These are phyloP conservation scores for Beauveria australis DNA, from an alignment of 2,329 filamentous ascomycete species.

Conservation along the genomic window DNA sequence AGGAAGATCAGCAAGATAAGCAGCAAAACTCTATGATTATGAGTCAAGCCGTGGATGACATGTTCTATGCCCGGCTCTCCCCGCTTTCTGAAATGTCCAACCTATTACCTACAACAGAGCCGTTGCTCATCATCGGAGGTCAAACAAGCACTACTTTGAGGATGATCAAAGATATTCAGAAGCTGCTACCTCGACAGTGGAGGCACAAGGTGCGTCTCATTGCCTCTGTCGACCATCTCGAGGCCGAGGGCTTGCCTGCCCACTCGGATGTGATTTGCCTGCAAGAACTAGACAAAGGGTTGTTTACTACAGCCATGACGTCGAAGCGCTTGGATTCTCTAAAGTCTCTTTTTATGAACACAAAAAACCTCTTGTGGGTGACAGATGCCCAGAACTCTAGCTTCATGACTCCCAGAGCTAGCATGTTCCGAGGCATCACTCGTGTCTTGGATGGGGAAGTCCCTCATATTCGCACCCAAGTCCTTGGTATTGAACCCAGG, in stretches of 20 bases:
- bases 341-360: background rate
- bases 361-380: background rate
- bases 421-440: background rate
- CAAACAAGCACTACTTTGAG: background rate
- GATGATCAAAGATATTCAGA: background rate
- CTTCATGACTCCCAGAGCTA: background rate
- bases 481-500: background rate
- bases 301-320: background rate
- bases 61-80: background rate
- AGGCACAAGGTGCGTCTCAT: background rate
- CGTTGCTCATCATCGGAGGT: background rate
- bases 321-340: background rate
- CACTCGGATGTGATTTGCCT: background rate
- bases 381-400: background rate
- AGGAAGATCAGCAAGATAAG: background rate
- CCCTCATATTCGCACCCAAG: background rate
- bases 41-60: background rate
- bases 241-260: background rate
- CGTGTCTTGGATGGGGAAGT: background rate
- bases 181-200: background rate
- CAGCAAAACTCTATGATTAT: background rate
- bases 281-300: background rate
- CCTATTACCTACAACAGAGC: background rate
- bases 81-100: background rate
- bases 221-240: background rate